A percentile compares a stretch with the other conserved stretches of the same genome.
Conservation (phyloP, 2,329 filamentous ascomycete genomes). For the Exutisphaerella laricina region DNA sequence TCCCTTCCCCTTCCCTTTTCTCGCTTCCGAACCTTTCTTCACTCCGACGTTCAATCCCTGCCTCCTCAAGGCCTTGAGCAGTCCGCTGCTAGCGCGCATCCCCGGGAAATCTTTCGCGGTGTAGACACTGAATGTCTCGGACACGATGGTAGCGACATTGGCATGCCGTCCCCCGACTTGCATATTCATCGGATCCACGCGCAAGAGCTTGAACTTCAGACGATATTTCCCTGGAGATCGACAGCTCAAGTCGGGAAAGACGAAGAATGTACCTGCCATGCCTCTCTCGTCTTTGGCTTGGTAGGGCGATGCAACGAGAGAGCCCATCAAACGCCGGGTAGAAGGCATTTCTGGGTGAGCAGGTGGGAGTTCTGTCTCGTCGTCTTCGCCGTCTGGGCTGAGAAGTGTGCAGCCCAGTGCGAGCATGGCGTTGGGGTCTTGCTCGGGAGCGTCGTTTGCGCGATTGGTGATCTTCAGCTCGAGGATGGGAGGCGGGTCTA, state of each 20-base stretch:
- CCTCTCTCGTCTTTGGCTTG: conserved; percentile 68
- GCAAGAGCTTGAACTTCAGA: conserved; percentile 67
- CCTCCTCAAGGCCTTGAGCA: conserved; percentile 68
- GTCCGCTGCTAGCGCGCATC: conserved; percentile 69
- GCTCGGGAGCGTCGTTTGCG: conserved; percentile 48
- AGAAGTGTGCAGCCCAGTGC: conserved; percentile 68
- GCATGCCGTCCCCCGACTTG: conserved; percentile 47
- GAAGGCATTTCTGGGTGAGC: conserved; percentile 54
- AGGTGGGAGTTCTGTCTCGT: conserved; percentile 54
- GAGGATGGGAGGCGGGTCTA: conserved; percentile 78
- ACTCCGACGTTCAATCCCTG: conserved; percentile 81
- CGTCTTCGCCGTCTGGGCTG: conserved; percentile 61
- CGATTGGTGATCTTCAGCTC: conserved; percentile 63
- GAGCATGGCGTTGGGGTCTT: conserved; percentile 56
- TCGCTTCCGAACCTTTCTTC: conserved; percentile 71
- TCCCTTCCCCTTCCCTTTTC: conserved; percentile 33
- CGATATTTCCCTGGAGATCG: conserved; percentile 71
- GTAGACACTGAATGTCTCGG: conserved; percentile 70
- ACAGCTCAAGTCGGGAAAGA: conserved; percentile 76
- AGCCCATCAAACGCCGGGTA: conserved; percentile 73
- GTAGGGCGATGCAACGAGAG: conserved; percentile 69
- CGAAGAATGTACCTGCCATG: conserved; percentile 75
- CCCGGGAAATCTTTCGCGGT: conserved; percentile 75
- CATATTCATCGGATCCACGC: conserved; percentile 59
- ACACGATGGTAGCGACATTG: conserved; percentile 52